A percentile compares a stretch with the other conserved stretches of the same genome.
phyloP scores from a whole-genome alignment of 2,329 filamentous ascomycete genomes.

The Phialemonium atrogriseum region DNA sequence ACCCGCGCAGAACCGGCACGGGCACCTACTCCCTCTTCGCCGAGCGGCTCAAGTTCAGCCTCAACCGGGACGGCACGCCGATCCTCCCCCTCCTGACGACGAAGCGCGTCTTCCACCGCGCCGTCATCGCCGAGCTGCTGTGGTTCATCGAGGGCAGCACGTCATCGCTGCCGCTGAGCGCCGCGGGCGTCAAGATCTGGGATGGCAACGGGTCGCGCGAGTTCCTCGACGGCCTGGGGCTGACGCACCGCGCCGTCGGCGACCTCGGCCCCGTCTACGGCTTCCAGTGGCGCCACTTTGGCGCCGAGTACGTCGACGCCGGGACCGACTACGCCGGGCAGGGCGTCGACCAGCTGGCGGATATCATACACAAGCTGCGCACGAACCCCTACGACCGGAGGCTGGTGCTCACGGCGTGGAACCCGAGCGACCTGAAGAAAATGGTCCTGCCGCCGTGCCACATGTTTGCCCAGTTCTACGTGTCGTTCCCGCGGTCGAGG shows the following conservation, averaged over 20 bases:
- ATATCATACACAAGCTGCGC: conserved; percentile 80
- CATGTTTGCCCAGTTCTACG: conserved; percentile 97
- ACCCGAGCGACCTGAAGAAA: conserved; percentile 72
- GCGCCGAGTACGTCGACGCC: conserved; percentile 76
- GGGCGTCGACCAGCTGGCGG: conserved; percentile 87
- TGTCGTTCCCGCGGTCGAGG: conserved; percentile 56
- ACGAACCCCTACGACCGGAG: conserved; percentile 79
- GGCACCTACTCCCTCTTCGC: conserved; percentile 88
- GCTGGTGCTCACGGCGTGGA: conserved; percentile 91
- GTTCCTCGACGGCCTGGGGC: conserved; percentile 79
- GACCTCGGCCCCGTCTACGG: conserved; percentile 95
- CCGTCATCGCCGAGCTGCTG: conserved; percentile 84
- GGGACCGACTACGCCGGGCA: conserved; percentile 76
- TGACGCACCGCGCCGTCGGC: conserved; percentile 73
- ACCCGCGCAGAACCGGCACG: conserved; percentile 65
- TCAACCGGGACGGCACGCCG: conserved; percentile 54
- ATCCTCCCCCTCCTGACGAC: conserved; percentile 92
- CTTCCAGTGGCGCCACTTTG: conserved; percentile 98
- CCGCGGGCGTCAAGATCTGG: conserved; percentile 91
- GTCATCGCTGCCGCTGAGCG: conserved; percentile 66
- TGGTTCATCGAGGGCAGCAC: conserved; percentile 91
- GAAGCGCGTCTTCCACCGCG: conserved; percentile 89
- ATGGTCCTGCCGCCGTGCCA: conserved; percentile 95
- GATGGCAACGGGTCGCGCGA: conserved; percentile 90
- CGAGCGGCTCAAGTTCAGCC: conserved; percentile 75